These are phyloP conservation scores for Pachysandra terminalis DNA, from an alignment of 164 flowering plant genomes.

Conservation along the genomic window DNA sequence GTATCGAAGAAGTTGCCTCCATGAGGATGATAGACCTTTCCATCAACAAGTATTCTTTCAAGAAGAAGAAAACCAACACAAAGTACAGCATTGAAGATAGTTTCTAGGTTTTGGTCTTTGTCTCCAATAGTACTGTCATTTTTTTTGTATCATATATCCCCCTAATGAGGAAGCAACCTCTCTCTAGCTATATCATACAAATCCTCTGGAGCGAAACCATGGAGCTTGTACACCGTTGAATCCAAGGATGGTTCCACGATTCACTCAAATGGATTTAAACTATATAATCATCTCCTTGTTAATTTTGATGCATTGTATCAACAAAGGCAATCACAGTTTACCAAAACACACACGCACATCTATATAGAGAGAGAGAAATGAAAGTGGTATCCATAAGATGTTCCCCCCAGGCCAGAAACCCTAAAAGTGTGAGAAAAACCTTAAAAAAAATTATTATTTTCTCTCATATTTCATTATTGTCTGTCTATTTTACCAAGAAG, in stretches of 20 bases:
- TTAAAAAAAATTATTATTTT: background rate
- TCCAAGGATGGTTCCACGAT: too few relatives aligned
- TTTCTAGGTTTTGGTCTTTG: background rate
- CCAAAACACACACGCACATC: background rate
- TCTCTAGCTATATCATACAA: background rate
- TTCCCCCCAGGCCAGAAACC: too few relatives aligned
- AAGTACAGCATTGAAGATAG: background rate
- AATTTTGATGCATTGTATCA: too few relatives aligned
- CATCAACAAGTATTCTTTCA: background rate
- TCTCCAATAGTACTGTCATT: background rate
- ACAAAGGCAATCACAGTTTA: too few relatives aligned
- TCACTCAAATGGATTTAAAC: too few relatives aligned
- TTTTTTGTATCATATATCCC: too few relatives aligned
- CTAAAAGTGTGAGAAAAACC: slow-evolving; percentile 7
- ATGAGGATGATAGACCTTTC: background rate
- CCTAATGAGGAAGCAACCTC: background rate
- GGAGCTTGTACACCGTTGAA: too few relatives aligned
- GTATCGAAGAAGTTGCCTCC: background rate
- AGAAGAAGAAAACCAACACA: background rate
- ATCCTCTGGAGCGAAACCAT: too few relatives aligned
- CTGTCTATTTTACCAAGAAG: background rate
- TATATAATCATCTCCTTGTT: too few relatives aligned
- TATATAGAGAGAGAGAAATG: background rate
- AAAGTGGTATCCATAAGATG: too few relatives aligned
- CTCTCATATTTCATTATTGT: background rate